Evolutionary conservation across 352 stramenopile genomes (phyloP).

Genomic region (Blastocystis sp.): DNA sequence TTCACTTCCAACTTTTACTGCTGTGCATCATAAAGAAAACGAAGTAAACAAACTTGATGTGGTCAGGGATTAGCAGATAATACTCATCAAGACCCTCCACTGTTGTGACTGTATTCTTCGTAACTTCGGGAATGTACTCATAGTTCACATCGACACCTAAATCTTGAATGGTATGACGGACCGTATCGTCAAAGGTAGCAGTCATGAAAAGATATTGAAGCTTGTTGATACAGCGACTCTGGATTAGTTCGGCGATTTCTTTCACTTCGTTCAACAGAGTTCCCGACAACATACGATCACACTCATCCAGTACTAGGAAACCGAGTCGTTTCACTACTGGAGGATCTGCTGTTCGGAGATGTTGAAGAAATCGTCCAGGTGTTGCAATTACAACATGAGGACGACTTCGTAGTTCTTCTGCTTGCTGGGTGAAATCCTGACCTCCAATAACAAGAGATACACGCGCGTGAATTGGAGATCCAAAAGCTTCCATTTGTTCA

Average conservation of each 20-base stretch:
- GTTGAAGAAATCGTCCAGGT: conserved; percentile 75
- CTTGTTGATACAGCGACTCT: conserved; percentile 73
- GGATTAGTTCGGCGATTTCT: conserved; percentile 80
- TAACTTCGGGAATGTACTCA: conserved; percentile 73
- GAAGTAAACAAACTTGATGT: conserved; percentile 92
- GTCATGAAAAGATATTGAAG: conserved; percentile 94
- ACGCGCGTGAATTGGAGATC: conserved; percentile 82
- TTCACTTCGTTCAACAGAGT: conserved; percentile 82
- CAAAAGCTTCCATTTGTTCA: conserved; percentile 92
- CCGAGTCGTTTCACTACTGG: conserved; percentile 84
- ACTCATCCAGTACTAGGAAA: conserved; percentile 96
- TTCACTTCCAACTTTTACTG: not conserved
- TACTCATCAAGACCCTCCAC: conserved; percentile 84
- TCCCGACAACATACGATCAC: conserved; percentile 86
- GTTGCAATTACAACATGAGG: conserved; percentile 95
- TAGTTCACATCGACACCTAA: not conserved
- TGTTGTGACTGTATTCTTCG: conserved; percentile 70
- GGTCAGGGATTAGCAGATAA: conserved; percentile 94
- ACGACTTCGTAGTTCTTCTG: conserved; percentile 80
- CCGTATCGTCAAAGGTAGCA: conserved; percentile 89
- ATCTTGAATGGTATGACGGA: conserved; percentile 79
- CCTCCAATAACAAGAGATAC: conserved; percentile 90
- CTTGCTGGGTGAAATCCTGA: conserved; percentile 87
- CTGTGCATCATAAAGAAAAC: conserved; percentile 79
- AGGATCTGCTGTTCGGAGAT: conserved; percentile 81